A percentile compares a stretch with the other conserved stretches of the same genome.
These are phyloP conservation scores for Pezizomycotina sp. DNA, from an alignment of 2,329 filamentous ascomycete species.

Conservation along the genomic window DNA sequence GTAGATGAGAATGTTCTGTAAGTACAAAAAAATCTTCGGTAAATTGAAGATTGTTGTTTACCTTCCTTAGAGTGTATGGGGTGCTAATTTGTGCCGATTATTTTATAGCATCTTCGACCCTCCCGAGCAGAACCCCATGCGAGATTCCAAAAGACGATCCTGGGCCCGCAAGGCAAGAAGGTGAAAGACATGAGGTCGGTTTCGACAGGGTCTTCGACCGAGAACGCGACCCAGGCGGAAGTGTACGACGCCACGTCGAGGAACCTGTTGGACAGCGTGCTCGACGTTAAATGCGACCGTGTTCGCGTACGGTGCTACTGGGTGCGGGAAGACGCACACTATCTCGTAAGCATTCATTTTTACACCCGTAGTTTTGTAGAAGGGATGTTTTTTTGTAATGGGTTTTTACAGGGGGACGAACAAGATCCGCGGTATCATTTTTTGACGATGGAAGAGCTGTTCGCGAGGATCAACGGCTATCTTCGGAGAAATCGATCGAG, in stretches of 20 bases:
- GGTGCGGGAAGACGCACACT: conserved; percentile 96
- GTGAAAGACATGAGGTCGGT: conserved; percentile 96
- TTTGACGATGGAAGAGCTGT: conserved; percentile 98
- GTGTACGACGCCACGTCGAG: conserved; percentile 90
- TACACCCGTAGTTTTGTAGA: background rate
- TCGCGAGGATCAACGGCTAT: conserved; percentile 81
- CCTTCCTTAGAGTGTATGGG: background rate
- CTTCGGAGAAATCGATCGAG: conserved; percentile 74
- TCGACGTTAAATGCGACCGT: conserved; percentile 99
- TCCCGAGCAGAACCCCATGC: conserved; percentile 89
- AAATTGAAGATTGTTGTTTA: background rate
- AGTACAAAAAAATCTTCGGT: conserved; percentile 28
- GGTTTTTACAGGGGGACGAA: conserved; percentile 51
- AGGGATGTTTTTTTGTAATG: conserved; percentile 10
- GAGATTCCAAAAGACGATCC: conserved; percentile 64
- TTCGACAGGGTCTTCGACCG: conserved; percentile 93
- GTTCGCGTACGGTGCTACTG: conserved; percentile 93
- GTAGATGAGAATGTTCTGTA: conserved; percentile 93
- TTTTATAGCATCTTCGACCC: conserved; percentile 74
- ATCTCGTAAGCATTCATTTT: conserved; percentile 39
- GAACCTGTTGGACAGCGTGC: conserved; percentile 75
- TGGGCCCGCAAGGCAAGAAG: conserved; percentile 64
- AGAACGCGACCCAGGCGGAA: conserved; percentile 78
- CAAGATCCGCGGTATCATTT: conserved; percentile 92
- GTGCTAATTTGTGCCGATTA: conserved; percentile 22